Evolutionary conservation across 345 rosid genomes (phyloP), one percentile per base, ranked within the genome.

Genomic region (Fremontodendron californicum): DNA sequence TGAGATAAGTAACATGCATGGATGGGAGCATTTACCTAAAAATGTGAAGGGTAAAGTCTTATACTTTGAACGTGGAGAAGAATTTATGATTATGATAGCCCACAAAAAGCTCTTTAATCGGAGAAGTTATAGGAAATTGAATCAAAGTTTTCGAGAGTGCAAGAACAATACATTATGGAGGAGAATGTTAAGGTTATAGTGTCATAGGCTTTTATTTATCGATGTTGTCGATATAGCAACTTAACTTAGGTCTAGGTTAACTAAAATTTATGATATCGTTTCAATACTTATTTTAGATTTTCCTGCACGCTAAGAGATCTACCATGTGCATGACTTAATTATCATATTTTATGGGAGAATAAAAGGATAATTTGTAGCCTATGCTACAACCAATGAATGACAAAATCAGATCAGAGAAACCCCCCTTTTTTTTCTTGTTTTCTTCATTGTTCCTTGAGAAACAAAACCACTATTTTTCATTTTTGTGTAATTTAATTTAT

Each of bases 131-230:
- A 42, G 71, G 29, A 12, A 67, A 42, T 42, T 42, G 49, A 51
- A 42, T 67, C 33, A 19, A 42, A 42, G 52, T 67, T 21, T 21
- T 42, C 19, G 31, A 42, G 52, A 23, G 71, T 67, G 51, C n/a
- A 67, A 25, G 71, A 42, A 42, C 71, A 67, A 67, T 42, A 40
- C 51, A 23, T 67, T 5, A 67, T 67, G 71, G 70, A 65, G 70
- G 70, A 65, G 70, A 65, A 19, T 67, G 51, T 67, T 67, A 64
- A 62, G 42, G 42, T 25, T 58, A 58, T 23, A 3, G 16, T 65
- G 70, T 65, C 70, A 37, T 65, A 18, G 2, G 6, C 3, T 1
- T 37, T n/a, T 33, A 1, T 1, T 35, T 19, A 37, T 39, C 49
- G 18, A 66, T 40, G 71, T 10, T 39, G 68, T 63, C 2, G 6